Evolutionary conservation across 306 rosid species (phyloP).

Genomic region (Morella rubra): DNA sequence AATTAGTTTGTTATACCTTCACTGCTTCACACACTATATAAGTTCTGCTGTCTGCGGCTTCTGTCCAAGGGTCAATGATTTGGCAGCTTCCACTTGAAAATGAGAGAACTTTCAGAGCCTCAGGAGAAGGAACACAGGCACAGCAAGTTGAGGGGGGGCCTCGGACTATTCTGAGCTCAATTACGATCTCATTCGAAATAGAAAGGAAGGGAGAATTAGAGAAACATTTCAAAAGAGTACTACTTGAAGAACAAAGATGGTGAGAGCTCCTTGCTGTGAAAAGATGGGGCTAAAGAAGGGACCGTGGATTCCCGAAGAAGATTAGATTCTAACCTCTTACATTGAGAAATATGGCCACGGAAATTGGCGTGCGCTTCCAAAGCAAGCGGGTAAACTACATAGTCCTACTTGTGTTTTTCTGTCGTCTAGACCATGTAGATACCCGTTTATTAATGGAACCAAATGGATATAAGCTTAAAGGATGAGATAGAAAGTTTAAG

Average conservation of each 20-base stretch:
- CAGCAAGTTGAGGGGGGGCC: too few relatives aligned
- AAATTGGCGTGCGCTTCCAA: conserved; percentile 98
- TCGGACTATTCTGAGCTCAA: conserved; percentile 2
- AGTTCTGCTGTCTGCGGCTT: too few relatives aligned
- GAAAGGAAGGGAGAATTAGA: background rate
- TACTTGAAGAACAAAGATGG: conserved; percentile 45
- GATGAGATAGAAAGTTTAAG: background rate
- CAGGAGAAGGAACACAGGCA: too few relatives aligned
- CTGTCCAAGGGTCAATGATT: too few relatives aligned
- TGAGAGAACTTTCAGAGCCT: too few relatives aligned
- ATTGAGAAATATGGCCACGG: conserved; percentile 66
- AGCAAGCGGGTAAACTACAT: conserved; percentile 67
- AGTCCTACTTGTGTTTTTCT: background rate
- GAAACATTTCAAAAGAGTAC: background rate
- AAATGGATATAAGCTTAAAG: background rate
- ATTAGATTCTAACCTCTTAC: conserved; percentile 59
- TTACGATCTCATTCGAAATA: background rate
- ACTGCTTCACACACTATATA: background rate
- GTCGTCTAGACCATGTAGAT: background rate
- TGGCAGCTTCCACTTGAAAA: too few relatives aligned
- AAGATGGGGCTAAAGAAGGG: conserved; percentile 92
- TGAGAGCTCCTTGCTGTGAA: conserved; percentile 95
- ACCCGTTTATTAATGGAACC: background rate
- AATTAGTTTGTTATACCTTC: background rate
- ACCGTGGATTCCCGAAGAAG: conserved; percentile 92